Evolutionary conservation across 805 yeast species (phyloP).

Genomic region (Barnettozyma populi): DNA sequence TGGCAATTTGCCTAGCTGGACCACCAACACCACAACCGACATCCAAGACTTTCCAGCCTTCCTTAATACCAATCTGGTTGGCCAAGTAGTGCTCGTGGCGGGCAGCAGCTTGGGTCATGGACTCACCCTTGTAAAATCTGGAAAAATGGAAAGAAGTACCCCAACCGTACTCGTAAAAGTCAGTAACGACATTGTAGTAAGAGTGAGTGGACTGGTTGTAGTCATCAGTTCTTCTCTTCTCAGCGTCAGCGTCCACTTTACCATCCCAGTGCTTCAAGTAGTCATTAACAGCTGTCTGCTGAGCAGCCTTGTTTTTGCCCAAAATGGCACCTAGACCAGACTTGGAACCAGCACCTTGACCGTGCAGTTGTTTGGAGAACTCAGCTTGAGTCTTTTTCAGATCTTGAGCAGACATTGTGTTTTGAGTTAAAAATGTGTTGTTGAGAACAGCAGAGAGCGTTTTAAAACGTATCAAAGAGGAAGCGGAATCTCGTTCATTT

Average conservation of each 20-base stretch:
- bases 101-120: conserved; percentile 90
- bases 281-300: conserved; percentile 77
- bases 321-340: conserved; percentile 75
- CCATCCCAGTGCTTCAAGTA: conserved; percentile 98
- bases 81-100: conserved; percentile 97
- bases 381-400: conserved; percentile 39
- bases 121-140: conserved; percentile 88
- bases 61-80: conserved; percentile 70
- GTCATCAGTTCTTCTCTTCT: conserved; percentile 69
- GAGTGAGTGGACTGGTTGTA: conserved; percentile 90
- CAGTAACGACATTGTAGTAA: conserved; percentile 95
- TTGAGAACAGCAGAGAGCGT: conserved; percentile 1
- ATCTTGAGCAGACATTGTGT: conserved; percentile 19
- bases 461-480: neutral
- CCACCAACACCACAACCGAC: conserved; percentile 99
- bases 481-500: neutral
- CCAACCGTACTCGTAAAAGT: conserved; percentile 99
- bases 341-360: conserved; percentile 56
- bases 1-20: conserved; percentile 92
- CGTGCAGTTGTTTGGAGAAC: conserved; percentile 85
- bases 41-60: conserved; percentile 83
- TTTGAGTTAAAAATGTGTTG: neutral
- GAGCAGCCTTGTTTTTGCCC: conserved; percentile 72
- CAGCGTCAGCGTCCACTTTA: conserved; percentile 67
- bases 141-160: conserved; percentile 98